Evolutionary conservation across 179 eudicot species (phyloP).

Genomic region (Silene noctiflora): DNA sequence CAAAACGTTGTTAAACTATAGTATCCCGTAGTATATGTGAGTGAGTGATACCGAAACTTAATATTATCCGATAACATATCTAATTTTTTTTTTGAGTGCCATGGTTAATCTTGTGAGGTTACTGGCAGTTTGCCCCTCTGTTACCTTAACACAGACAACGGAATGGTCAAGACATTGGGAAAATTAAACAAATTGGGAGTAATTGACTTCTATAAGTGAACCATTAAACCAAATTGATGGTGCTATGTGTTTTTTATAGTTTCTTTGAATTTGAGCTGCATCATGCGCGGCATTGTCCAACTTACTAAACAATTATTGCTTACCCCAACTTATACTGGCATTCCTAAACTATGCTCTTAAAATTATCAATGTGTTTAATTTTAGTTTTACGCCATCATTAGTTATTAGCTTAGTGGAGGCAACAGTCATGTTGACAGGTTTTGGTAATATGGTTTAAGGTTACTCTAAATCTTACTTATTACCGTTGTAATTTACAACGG

Average conservation of each 20-base stretch:
- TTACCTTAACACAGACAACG: constrained; percentile 19
- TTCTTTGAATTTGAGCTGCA: constrained; percentile 22
- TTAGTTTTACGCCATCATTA: neutral
- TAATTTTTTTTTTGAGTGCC: too few species aligned
- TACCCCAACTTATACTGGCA: constrained; percentile 12
- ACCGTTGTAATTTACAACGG: too few species aligned
- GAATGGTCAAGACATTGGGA: neutral
- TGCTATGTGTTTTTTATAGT: neutral
- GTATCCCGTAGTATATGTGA: too few species aligned
- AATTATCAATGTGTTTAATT: neutral
- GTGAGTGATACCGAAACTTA: too few species aligned
- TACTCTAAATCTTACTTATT: too few species aligned
- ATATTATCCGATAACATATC: too few species aligned
- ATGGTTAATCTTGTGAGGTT: neutral
- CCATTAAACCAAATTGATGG: constrained; percentile 11
- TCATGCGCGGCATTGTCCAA: constrained; percentile 30
- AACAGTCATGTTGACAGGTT: too few species aligned
- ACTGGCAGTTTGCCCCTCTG: neutral
- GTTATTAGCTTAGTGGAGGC: too few species aligned
- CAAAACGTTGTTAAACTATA: too few species aligned
- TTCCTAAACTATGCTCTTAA: constrained; percentile 23
- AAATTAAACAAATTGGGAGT: neutral
- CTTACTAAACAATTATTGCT: constrained; percentile 24
- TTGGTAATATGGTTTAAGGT: too few species aligned
- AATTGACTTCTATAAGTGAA: constrained; percentile 21